Percentiles rank a stretch among this genome's conserved stretches.
phyloP scores from a whole-genome alignment of 805 yeast genomes.

The Wickerhamomyces sydowiorum region DNA sequence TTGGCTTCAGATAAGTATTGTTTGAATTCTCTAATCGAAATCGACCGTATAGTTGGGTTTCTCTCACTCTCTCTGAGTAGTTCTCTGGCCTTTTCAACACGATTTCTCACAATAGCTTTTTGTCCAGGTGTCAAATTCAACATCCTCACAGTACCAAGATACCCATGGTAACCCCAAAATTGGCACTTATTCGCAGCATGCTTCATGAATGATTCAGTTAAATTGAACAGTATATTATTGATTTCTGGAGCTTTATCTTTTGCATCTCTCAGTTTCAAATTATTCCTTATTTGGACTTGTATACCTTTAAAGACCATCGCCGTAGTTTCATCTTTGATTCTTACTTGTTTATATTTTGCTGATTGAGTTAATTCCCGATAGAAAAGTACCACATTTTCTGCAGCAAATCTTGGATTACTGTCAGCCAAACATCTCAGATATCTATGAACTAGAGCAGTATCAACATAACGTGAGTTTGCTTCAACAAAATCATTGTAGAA shows the following conservation, averaged over 20 bases:
- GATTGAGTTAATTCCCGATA: not conserved
- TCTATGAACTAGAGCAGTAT: constrained; percentile 15
- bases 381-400: not conserved
- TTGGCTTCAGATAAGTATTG: too few species aligned
- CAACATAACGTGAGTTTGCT: constrained; percentile 10
- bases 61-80: not conserved
- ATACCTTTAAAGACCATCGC: not conserved
- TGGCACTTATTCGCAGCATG: not conserved
- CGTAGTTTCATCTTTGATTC: not conserved
- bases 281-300: not conserved
- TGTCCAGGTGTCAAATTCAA: not conserved
- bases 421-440: constrained; percentile 11
- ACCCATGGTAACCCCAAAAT: not conserved
- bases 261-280: not conserved
- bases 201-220: not conserved
- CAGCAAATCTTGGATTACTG: not conserved
- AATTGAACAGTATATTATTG: not conserved
- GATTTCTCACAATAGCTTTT: not conserved
- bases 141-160: not conserved
- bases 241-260: not conserved
- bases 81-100: not conserved
- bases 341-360: too few species aligned
- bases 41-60: not conserved
- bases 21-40: too few species aligned
- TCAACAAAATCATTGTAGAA: constrained; percentile 9